Conservation (phyloP, 257 asterid species). For the Misopates orontium region DNA sequence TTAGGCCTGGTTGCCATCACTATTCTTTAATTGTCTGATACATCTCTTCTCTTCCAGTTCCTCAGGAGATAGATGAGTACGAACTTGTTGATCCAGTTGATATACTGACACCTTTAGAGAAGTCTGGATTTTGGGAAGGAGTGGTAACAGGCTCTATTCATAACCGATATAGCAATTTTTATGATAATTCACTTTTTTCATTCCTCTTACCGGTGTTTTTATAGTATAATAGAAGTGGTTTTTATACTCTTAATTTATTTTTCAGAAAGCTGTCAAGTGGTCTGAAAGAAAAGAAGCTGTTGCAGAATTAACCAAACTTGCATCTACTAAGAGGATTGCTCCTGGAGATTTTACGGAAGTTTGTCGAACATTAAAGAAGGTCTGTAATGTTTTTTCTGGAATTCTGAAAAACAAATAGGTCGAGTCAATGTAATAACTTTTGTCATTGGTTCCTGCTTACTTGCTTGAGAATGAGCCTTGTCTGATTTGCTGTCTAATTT, state of each 20-base stretch:
- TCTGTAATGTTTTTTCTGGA: slow-evolving; percentile 25
- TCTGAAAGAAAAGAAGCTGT: slow-evolving; percentile 98
- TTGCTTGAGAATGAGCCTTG: slow-evolving; percentile 2
- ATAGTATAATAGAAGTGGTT: background rate
- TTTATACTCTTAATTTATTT: slow-evolving; percentile 28
- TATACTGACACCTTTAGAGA: slow-evolving; percentile 88
- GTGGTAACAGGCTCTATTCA: slow-evolving; percentile 60
- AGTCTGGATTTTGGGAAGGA: slow-evolving; percentile 99
- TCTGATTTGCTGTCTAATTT: slow-evolving; percentile 6
- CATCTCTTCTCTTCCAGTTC: slow-evolving; percentile 56
- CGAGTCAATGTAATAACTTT: slow-evolving; percentile 3
- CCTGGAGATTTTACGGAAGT: slow-evolving; percentile 97
- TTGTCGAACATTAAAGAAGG: slow-evolving; percentile 96
- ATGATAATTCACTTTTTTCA: slow-evolving; percentile 6
- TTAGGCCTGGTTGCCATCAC: slow-evolving; percentile 19
- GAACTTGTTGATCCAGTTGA: slow-evolving; percentile 99
- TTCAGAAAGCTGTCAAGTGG: slow-evolving; percentile 98
- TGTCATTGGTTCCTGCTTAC: background rate
- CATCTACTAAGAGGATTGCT: slow-evolving; percentile 90
- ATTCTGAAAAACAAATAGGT: background rate
- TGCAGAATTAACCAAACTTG: slow-evolving; percentile 93
- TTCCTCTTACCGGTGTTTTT: slow-evolving; percentile 11
- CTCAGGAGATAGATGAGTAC: slow-evolving; percentile 94
- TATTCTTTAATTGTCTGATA: slow-evolving; percentile 32
- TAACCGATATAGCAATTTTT: slow-evolving; percentile 12